Evolutionary conservation across 2,329 filamentous ascomycete genomes (phyloP).

Genomic region (Juglanconis oblonga): DNA sequence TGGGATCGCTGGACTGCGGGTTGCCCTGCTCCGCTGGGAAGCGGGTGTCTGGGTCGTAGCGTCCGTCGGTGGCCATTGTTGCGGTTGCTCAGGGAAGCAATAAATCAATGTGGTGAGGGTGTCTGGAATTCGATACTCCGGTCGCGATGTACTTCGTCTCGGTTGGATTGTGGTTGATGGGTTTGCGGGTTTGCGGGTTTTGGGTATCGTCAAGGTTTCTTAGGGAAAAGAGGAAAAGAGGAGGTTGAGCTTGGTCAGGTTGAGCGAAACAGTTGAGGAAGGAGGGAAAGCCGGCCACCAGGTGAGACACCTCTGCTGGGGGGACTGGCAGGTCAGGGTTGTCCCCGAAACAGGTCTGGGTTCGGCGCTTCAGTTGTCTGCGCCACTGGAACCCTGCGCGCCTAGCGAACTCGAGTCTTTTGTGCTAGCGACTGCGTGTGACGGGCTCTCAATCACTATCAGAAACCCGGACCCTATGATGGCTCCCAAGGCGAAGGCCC

Average conservation of each 20-base stretch:
- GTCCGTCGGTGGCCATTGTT: slow-evolving; percentile 6
- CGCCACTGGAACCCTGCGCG: neutral
- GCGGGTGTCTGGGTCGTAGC: slow-evolving; percentile 11
- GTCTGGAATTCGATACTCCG: neutral
- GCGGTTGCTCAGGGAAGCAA: neutral
- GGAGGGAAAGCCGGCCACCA: neutral
- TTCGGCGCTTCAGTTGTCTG: neutral
- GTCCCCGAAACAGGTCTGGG: slow-evolving; percentile 6
- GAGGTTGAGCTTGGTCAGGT: slow-evolving; percentile 1
- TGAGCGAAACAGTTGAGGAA: neutral
- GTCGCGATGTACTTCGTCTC: neutral
- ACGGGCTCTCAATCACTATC: neutral
- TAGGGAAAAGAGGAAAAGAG: neutral
- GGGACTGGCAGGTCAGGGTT: neutral
- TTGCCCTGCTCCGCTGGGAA: slow-evolving; percentile 3
- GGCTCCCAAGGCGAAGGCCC: too few relatives aligned
- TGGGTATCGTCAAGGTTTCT: neutral
- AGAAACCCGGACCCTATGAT: neutral
- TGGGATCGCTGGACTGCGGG: slow-evolving; percentile 8
- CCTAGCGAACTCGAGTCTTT: neutral
- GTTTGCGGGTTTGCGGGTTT: neutral
- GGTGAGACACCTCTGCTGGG: slow-evolving; percentile 6
- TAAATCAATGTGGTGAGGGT: neutral
- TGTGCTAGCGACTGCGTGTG: neutral
- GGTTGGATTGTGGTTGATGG: neutral